Evolutionary conservation across 345 rosid genomes (phyloP), one percentile per base, ranked within the genome.

Genomic region (Hibiscus syriacus): DNA sequence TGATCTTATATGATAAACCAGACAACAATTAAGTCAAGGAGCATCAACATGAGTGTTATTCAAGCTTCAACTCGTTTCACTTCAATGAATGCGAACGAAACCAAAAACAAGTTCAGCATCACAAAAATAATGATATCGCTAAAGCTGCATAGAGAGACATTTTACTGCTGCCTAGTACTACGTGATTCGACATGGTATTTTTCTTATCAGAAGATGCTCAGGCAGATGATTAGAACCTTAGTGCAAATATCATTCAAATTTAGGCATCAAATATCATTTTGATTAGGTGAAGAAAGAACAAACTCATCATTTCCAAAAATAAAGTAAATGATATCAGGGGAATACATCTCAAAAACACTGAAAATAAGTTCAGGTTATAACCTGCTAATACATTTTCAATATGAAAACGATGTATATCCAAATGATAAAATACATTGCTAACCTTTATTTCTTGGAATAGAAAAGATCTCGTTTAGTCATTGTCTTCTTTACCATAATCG

Each of bases 401-500:
- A 59, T 36, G 17, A 60, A 60, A 70, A 13, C 22, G 8, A 50
- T n/a, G 41, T 20, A 62, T 43, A 50, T 6, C 29, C 16, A 30
- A 12, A 43, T 14, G 29, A 58, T 39, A 54, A 69, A 56, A n/a
- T 12, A 62, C 2, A 72, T 55, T 41, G 50, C 79, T 65, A 55
- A 86, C 90, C 90, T 84, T 86, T 86, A 83, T 83, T 85, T 54
- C 50, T 63, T 68, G 29, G 64, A 66, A 63, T 1, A 34, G 19
- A 48, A 73, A 49, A 62, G 68, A 49, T 11, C 55, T 27, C 66
- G 69, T 22, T 61, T 75, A 74, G 83, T n/a, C n/a, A n/a, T n/a
- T n/a, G 73, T 75, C 93, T 78, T 92, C 98, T 74, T 75, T 86
- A 68, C 98, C 98, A 84, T 82, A 92, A 83, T 92, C 39, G 66